These are phyloP conservation scores for Aspergillus awamori DNA, from an alignment of 2,329 filamentous ascomycete genomes.

Conservation along the genomic window DNA sequence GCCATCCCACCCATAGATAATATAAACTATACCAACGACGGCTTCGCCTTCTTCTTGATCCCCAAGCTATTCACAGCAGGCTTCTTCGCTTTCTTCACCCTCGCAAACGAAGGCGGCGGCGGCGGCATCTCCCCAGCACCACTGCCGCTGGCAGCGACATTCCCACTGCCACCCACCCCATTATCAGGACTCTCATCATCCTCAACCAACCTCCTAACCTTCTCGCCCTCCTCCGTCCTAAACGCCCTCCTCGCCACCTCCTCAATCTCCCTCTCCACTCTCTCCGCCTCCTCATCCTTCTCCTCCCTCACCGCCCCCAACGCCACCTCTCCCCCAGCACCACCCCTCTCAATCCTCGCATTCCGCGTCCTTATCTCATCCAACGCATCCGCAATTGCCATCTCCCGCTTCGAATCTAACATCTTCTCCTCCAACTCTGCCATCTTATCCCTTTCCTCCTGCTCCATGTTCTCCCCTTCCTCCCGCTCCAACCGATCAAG, in stretches of 20 bases:
- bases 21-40: slow-evolving; percentile 47
- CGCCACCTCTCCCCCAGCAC: slow-evolving; percentile 63
- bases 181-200: slow-evolving; percentile 45
- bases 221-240: slow-evolving; percentile 61
- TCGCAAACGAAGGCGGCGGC: slow-evolving; percentile 68
- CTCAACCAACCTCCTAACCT: slow-evolving; percentile 57
- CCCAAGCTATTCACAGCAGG: slow-evolving; percentile 73
- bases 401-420: slow-evolving; percentile 87
- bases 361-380: slow-evolving; percentile 94
- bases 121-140: slow-evolving; percentile 45
- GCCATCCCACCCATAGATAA: slow-evolving; percentile 1
- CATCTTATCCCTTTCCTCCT: slow-evolving; percentile 87
- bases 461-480: slow-evolving; percentile 63
- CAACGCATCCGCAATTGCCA: slow-evolving; percentile 92
- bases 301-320: slow-evolving; percentile 60
- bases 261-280: slow-evolving; percentile 78
- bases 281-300: slow-evolving; percentile 60
- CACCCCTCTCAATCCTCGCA: slow-evolving; percentile 78
- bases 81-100: slow-evolving; percentile 84
- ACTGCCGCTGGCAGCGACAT: not conserved
- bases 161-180: slow-evolving; percentile 25
- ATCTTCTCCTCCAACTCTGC: slow-evolving; percentile 93
- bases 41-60: slow-evolving; percentile 84
- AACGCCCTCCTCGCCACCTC: slow-evolving; percentile 82
- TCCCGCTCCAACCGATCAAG: slow-evolving; percentile 82